phyloP scores from a whole-genome alignment of 192 early-diverging fungal species.

The Coemansia sp. region DNA sequence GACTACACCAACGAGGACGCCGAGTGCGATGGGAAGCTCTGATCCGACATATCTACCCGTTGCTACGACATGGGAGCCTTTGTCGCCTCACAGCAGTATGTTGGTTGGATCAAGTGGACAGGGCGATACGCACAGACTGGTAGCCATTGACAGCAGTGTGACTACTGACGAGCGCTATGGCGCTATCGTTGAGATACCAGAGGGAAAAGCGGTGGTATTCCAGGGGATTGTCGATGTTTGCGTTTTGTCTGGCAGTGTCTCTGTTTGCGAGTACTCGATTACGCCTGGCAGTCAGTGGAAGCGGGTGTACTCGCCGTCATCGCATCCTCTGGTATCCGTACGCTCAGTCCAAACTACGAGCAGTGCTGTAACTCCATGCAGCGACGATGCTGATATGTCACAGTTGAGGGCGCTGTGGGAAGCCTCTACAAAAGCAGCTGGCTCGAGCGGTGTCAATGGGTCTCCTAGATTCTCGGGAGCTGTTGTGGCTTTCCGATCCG shows the following conservation, averaged over 20 bases:
- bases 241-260: conserved; percentile 29
- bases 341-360: background rate
- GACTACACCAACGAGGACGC: conserved; percentile 2
- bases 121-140: background rate
- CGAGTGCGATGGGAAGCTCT: background rate
- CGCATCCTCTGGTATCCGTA: conserved; percentile 40
- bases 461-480: background rate
- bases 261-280: conserved; percentile 31
- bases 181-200: conserved; percentile 21
- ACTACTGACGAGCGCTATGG: conserved; percentile 21
- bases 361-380: background rate
- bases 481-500: conserved; percentile 36
- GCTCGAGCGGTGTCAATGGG: background rate
- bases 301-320: conserved; percentile 53
- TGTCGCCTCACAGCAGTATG: background rate
- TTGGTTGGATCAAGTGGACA: background rate
- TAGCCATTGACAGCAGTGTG: background rate
- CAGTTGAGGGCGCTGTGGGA: conserved; percentile 30
- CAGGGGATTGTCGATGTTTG: conserved; percentile 49
- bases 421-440: background rate
- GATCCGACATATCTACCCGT: background rate
- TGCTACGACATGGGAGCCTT: conserved; percentile 27
- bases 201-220: conserved; percentile 27
- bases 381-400: conserved; percentile 2
- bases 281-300: conserved; percentile 19